Evolutionary conservation across 176 grass and related monocot species (phyloP).

Genomic region (Alloteropsis semialata): DNA sequence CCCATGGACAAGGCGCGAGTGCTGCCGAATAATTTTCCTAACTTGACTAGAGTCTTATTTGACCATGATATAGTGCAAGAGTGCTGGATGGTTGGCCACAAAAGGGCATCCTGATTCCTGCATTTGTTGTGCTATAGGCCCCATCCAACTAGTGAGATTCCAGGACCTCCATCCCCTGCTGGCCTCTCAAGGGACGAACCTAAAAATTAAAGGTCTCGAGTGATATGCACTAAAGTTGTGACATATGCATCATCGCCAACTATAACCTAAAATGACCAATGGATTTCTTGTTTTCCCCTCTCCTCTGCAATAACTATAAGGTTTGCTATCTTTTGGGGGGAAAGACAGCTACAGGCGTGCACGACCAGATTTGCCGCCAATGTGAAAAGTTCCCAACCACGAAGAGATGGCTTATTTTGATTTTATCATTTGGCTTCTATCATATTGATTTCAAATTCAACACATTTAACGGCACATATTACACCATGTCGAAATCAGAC

Average conservation of each 20-base stretch:
- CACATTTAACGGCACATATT: no score
- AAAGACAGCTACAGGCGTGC: background rate
- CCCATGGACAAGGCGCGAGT: background rate
- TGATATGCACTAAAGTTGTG: conserved; percentile 8
- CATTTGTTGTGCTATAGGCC: background rate
- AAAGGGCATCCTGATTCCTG: conserved; percentile 18
- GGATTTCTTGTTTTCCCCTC: background rate
- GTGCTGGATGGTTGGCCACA: background rate
- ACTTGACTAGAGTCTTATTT: background rate
- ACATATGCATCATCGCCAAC: conserved; percentile 19
- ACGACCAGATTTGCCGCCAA: background rate
- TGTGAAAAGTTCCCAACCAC: background rate
- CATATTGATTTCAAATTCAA: background rate
- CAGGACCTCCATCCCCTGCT: background rate
- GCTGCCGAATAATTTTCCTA: background rate
- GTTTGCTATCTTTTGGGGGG: background rate
- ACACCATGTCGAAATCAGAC: no score
- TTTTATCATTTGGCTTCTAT: background rate
- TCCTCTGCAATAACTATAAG: background rate
- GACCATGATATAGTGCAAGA: background rate
- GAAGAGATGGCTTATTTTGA: background rate
- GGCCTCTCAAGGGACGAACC: background rate
- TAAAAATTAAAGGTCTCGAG: background rate
- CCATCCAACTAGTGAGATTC: conserved; percentile 1
- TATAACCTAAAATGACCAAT: background rate